phyloP scores from a whole-genome alignment of 345 rosid genomes.

The Cardamine resedifolia region DNA sequence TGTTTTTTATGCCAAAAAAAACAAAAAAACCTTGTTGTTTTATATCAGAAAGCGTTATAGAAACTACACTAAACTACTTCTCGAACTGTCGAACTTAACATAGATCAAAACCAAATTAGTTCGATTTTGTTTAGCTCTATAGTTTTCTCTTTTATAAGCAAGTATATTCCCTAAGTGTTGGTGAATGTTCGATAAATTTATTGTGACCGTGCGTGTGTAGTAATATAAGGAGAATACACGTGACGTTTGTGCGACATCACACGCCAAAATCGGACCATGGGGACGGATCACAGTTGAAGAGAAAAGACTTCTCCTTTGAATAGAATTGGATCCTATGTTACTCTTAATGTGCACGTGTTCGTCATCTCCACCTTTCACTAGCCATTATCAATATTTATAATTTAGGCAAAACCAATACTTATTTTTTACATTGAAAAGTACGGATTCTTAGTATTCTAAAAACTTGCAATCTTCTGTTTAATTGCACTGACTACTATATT shows the following conservation, averaged over 20 bases:
- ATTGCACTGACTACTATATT: background rate
- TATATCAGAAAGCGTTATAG: background rate
- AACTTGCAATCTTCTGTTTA: background rate
- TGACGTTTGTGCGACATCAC: constrained; percentile 35
- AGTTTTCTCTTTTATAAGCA: constrained; percentile 1
- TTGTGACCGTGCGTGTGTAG: constrained; percentile 23
- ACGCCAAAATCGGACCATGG: constrained; percentile 36
- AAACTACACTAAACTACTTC: background rate
- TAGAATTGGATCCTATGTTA: constrained; percentile 38
- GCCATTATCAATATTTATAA: background rate
- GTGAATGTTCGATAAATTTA: constrained; percentile 17
- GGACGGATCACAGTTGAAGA: constrained; percentile 32
- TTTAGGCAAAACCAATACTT: background rate
- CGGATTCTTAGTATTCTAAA: background rate
- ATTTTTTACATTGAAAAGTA: background rate
- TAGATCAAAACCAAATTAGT: background rate
- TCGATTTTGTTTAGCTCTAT: background rate
- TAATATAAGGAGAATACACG: constrained; percentile 26
- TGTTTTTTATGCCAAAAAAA: no score
- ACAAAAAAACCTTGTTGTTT: background rate
- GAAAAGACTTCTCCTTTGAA: constrained; percentile 36
- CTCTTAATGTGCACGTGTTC: constrained; percentile 19
- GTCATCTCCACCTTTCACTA: constrained; percentile 13
- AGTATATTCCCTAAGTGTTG: constrained; percentile 3
- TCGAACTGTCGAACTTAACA: background rate